A percentile compares a stretch with the other conserved stretches of the same genome.
Evolutionary conservation across 2,329 filamentous ascomycete species (phyloP).

Genomic region (Neurospora crassa): DNA sequence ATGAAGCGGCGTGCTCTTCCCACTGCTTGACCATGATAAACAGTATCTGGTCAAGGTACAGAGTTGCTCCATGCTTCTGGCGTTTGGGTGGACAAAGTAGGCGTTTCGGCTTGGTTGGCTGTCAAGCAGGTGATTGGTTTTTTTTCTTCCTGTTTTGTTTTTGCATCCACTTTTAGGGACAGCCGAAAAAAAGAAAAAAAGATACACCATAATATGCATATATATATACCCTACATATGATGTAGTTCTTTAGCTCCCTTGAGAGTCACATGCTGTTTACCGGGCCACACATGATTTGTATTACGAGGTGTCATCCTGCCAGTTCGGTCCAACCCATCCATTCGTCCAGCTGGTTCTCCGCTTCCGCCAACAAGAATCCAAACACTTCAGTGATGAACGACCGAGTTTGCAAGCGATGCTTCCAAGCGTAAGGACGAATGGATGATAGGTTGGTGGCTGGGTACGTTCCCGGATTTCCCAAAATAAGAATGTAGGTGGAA

Average conservation of each 20-base stretch:
- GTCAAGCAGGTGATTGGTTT: not conserved
- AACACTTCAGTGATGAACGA: not conserved
- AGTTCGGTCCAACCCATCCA: not conserved
- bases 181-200: not conserved
- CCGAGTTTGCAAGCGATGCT: not conserved
- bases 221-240: not conserved
- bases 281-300: not conserved
- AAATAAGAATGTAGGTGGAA: too few species aligned
- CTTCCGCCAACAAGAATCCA: not conserved
- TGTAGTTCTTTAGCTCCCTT: too few species aligned
- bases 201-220: not conserved
- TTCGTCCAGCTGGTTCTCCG: not conserved
- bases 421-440: not conserved
- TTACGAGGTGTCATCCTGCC: not conserved
- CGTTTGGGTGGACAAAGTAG: not conserved
- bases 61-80: not conserved
- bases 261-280: too few species aligned
- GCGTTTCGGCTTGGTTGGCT: not conserved
- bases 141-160: not conserved
- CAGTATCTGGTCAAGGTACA: not conserved
- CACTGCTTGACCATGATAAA: not conserved
- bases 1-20: slow-evolving; percentile 4
- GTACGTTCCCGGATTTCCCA: not conserved
- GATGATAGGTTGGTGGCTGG: not conserved
- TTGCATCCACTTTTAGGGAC: not conserved